Percentiles rank a stretch among this genome's conserved stretches.
phyloP scores from a whole-genome alignment of 352 stramenopile species.

The Globisporangium canariense region DNA sequence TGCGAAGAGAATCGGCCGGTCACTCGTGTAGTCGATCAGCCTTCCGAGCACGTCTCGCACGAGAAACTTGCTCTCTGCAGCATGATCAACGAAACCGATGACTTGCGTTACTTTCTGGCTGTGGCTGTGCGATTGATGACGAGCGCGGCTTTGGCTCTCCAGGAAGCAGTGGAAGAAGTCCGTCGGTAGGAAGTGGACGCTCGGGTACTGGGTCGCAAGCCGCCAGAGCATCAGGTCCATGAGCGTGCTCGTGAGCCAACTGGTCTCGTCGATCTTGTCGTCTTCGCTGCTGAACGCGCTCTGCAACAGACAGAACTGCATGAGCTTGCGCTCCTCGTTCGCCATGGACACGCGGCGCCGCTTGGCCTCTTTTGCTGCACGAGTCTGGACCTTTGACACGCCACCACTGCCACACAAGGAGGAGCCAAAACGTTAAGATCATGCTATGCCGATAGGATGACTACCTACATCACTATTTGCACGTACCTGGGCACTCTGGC shows the following conservation, averaged over 20 bases:
- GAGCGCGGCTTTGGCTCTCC: conserved; percentile 20
- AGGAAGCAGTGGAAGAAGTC: conserved; percentile 80
- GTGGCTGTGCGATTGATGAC: conserved; percentile 5
- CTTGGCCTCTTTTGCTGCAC: conserved; percentile 4
- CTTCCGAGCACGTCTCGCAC: conserved; percentile 74
- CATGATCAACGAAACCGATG: not conserved
- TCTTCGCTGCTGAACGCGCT: conserved; percentile 47
- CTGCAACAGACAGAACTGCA: conserved; percentile 38
- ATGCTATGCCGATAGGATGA: not conserved
- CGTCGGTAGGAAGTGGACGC: conserved; percentile 79
- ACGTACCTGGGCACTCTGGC: conserved; percentile 4
- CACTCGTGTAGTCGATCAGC: conserved; percentile 48
- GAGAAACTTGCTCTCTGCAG: conserved; percentile 4
- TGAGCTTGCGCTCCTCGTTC: conserved; percentile 14
- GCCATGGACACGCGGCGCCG: conserved; percentile 10
- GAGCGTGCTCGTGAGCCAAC: conserved; percentile 80
- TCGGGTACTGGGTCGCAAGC: conserved; percentile 66
- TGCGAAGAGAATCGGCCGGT: conserved; percentile 76
- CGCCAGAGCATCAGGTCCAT: conserved; percentile 86
- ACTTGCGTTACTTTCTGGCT: not conserved
- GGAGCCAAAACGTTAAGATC: not conserved
- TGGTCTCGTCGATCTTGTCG: conserved; percentile 69
- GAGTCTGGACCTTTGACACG: conserved; percentile 8
- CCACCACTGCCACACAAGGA: conserved; percentile 1
- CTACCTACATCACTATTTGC: not conserved